These are phyloP conservation scores for Curvularia verruculosa DNA, from an alignment of 2,329 filamentous ascomycete genomes.

Conservation along the genomic window DNA sequence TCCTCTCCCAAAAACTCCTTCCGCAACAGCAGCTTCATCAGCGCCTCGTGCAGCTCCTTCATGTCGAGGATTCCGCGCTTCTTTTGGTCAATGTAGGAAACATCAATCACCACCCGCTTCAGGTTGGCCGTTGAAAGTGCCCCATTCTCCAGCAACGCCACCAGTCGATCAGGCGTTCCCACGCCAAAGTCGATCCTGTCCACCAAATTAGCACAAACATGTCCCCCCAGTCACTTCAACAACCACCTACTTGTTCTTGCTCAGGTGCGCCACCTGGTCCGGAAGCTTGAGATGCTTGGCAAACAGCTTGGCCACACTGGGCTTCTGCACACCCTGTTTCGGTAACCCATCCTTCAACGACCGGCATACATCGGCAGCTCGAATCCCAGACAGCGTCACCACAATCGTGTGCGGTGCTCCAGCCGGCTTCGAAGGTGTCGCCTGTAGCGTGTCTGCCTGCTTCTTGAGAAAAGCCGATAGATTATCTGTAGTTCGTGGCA, in stretches of 20 bases:
- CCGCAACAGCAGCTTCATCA: slow-evolving; percentile 75
- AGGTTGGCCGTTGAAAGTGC: slow-evolving; percentile 73
- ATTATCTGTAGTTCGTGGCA: slow-evolving; percentile 70
- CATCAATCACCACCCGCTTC: slow-evolving; percentile 84
- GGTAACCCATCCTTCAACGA: slow-evolving; percentile 69
- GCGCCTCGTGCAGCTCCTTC: slow-evolving; percentile 85
- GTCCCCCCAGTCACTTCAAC: slow-evolving; percentile 13
- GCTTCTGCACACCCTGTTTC: slow-evolving; percentile 63
- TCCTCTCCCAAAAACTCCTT: slow-evolving; percentile 64
- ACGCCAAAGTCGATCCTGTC: slow-evolving; percentile 81
- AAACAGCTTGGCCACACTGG: slow-evolving; percentile 86
- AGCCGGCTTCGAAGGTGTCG: slow-evolving; percentile 67
- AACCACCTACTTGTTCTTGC: slow-evolving; percentile 60
- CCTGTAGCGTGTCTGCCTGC: slow-evolving; percentile 65
- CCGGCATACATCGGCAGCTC: slow-evolving; percentile 83
- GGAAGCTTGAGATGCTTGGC: slow-evolving; percentile 97
- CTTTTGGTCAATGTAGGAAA: slow-evolving; percentile 92
- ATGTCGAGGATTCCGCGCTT: slow-evolving; percentile 93
- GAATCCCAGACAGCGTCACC: slow-evolving; percentile 80
- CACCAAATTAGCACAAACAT: slow-evolving; percentile 30
- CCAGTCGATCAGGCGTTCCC: slow-evolving; percentile 83
- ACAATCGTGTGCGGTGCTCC: slow-evolving; percentile 77
- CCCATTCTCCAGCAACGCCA: slow-evolving; percentile 81
- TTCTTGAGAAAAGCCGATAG: slow-evolving; percentile 79
- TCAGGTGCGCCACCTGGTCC: slow-evolving; percentile 79